phyloP scores from a whole-genome alignment of 257 asterid genomes.

The Capsicum pubescens region DNA sequence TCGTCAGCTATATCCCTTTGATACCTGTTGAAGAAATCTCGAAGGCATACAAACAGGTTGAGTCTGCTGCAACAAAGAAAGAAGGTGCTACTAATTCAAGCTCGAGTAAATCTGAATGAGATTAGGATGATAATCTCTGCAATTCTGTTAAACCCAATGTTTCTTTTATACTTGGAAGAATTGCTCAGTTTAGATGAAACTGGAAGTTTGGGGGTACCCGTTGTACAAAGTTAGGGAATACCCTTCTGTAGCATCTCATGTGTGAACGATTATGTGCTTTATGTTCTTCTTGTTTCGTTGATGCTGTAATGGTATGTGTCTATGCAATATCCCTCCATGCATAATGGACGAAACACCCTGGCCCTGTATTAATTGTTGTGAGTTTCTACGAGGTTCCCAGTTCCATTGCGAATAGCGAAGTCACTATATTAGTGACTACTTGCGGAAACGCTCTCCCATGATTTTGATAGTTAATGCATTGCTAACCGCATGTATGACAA shows the following conservation, averaged over 20 bases:
- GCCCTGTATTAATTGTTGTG: not conserved
- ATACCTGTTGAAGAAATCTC: slow-evolving; percentile 70
- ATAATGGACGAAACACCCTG: not conserved
- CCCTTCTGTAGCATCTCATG: not conserved
- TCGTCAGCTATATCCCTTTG: slow-evolving; percentile 57
- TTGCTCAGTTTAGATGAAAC: not conserved
- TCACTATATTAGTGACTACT: not conserved
- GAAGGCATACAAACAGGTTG: slow-evolving; percentile 70
- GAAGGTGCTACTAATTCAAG: slow-evolving; percentile 34
- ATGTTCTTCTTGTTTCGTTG: not conserved
- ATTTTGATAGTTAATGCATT: not conserved
- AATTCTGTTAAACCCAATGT: not conserved
- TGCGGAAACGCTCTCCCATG: not conserved
- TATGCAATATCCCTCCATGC: not conserved
- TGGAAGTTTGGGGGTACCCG: not conserved
- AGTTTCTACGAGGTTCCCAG: not conserved
- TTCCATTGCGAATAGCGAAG: not conserved
- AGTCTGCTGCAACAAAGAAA: slow-evolving; percentile 54
- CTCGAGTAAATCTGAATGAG: slow-evolving; percentile 48
- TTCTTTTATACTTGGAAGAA: slow-evolving; percentile 5
- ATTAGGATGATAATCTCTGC: slow-evolving; percentile 10
- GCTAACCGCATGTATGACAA: not conserved
- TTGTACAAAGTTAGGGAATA: slow-evolving; percentile 9
- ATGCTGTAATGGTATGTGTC: not conserved
- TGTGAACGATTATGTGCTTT: not conserved